Evolutionary conservation across 2,329 filamentous ascomycete genomes (phyloP).

Genomic region (Aspergillus sp.): DNA sequence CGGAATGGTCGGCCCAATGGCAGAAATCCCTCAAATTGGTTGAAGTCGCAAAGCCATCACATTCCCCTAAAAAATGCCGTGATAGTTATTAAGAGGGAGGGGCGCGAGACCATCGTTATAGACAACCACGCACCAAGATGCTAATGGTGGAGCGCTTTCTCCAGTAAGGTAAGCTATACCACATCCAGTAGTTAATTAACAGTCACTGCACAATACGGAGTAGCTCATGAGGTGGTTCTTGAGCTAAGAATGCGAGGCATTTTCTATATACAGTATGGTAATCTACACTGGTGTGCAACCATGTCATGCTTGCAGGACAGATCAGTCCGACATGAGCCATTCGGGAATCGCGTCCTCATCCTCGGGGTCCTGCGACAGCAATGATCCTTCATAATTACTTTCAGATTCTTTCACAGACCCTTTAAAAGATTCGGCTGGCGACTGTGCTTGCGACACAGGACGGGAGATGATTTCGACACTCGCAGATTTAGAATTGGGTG

Average conservation of each 20-base stretch:
- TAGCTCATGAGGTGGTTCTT: too few relatives aligned
- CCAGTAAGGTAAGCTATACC: too few relatives aligned
- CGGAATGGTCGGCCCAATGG: too few relatives aligned
- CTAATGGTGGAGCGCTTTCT: too few relatives aligned
- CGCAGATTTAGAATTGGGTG: constrained; percentile 18
- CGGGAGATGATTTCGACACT: constrained; percentile 26
- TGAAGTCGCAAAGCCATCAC: too few relatives aligned
- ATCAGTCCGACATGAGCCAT: constrained; percentile 51
- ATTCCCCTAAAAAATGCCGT: too few relatives aligned
- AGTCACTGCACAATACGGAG: too few relatives aligned
- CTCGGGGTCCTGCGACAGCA: constrained; percentile 61
- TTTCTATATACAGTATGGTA: neutral
- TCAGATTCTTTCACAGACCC: constrained; percentile 22
- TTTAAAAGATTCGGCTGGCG: constrained; percentile 12
- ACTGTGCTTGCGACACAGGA: constrained; percentile 13
- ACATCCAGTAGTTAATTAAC: too few relatives aligned
- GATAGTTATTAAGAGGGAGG: too few relatives aligned
- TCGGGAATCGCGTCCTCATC: constrained; percentile 65
- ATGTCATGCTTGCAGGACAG: neutral
- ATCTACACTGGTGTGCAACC: neutral
- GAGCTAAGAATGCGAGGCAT: neutral
- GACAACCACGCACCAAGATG: too few relatives aligned
- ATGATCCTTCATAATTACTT: constrained; percentile 47
- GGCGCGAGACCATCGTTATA: too few relatives aligned
- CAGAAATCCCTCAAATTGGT: too few relatives aligned